Evolutionary conservation across 2,329 filamentous ascomycete genomes (phyloP).

Genomic region (Fonsecaea multimorphosa): DNA sequence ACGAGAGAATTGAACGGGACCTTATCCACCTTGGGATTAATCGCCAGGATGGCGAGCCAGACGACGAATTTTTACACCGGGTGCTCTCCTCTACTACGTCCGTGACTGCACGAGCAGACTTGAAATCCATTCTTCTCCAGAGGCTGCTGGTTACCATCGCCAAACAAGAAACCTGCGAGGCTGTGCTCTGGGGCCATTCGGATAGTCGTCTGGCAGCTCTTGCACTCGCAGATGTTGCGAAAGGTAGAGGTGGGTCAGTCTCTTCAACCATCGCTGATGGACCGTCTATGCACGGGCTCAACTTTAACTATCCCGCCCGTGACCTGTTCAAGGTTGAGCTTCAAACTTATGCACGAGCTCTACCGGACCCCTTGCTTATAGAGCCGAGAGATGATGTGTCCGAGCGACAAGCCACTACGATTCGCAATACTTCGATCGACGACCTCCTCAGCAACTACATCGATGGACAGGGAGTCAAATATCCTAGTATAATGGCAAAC

Average conservation of each 20-base stretch:
- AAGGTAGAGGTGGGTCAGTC: slow-evolving; percentile 82
- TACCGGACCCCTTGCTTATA: slow-evolving; percentile 42
- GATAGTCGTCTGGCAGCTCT: slow-evolving; percentile 87
- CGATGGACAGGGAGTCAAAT: slow-evolving; percentile 79
- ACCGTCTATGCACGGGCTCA: slow-evolving; percentile 60
- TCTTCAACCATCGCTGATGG: slow-evolving; percentile 85
- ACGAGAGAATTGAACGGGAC: slow-evolving; percentile 37
- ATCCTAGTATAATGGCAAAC: slow-evolving; percentile 91
- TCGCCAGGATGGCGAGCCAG: slow-evolving; percentile 37
- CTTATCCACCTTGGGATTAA: slow-evolving; percentile 28
- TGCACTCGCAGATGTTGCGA: slow-evolving; percentile 84
- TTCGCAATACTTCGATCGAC: slow-evolving; percentile 83
- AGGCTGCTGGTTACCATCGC: slow-evolving; percentile 73
- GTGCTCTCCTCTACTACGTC: slow-evolving; percentile 70
- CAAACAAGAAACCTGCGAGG: slow-evolving; percentile 65
- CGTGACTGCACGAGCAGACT: slow-evolving; percentile 75
- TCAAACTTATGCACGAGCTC: slow-evolving; percentile 63
- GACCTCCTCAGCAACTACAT: slow-evolving; percentile 91
- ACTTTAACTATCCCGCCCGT: slow-evolving; percentile 79
- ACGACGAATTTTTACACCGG: slow-evolving; percentile 57
- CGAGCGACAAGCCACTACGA: slow-evolving; percentile 48
- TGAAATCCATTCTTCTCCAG: slow-evolving; percentile 72
- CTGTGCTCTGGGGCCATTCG: slow-evolving; percentile 81
- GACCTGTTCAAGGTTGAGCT: slow-evolving; percentile 87
- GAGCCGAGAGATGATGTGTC: slow-evolving; percentile 26